phyloP scores from a whole-genome alignment of 257 asterid genomes.

The Handroanthus guayacan region DNA sequence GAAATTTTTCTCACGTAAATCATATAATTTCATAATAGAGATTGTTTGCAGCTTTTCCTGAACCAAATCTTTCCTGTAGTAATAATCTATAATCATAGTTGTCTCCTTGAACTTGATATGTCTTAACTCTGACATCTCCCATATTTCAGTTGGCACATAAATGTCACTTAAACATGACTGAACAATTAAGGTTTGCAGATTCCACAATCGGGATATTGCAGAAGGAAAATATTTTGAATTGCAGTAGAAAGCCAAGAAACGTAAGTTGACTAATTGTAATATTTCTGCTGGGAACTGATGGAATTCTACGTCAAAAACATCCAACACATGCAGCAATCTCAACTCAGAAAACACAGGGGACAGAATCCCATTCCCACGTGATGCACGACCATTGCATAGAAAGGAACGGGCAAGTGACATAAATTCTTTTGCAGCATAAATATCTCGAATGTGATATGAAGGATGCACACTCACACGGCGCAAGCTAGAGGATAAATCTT shows the following conservation, averaged over 20 bases:
- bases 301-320: not conserved
- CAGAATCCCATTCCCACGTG: not conserved
- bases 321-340: conserved; percentile 25
- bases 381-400: conserved; percentile 20
- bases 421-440: not conserved
- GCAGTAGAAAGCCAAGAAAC: conserved; percentile 24
- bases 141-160: not conserved
- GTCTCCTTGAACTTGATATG: not conserved
- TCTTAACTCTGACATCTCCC: conserved; percentile 27
- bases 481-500: not conserved
- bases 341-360: not conserved
- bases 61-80: not conserved
- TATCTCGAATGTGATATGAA: not conserved
- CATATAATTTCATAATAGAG: no score
- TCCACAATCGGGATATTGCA: conserved; percentile 8
- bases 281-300: conserved; percentile 17
- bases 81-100: no score
- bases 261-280: not conserved
- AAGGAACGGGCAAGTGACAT: conserved; percentile 20
- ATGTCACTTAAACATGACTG: not conserved
- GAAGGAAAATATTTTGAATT: not conserved
- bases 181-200: conserved; percentile 18
- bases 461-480: conserved; percentile 8
- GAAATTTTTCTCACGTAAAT: not conserved
- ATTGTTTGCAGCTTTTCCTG: conserved; percentile 7